Evolutionary conservation across 768 basidiomycete species (phyloP).

Genomic region (Roridomyces roridus): DNA sequence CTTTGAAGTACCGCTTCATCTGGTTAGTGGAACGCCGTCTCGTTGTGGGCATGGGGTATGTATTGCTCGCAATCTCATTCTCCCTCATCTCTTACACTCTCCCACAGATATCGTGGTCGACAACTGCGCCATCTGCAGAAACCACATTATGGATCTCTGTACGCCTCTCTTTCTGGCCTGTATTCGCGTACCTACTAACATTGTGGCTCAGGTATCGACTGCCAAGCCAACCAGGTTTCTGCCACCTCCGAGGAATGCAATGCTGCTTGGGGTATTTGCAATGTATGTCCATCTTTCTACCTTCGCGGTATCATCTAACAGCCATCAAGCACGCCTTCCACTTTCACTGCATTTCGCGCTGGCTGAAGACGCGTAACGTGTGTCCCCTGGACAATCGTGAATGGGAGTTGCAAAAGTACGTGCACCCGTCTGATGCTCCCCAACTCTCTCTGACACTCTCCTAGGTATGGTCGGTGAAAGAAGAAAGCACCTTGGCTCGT

Average conservation of each 20-base stretch:
- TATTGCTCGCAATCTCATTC: neutral
- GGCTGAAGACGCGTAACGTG: constrained; percentile 97
- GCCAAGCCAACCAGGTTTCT: constrained; percentile 98
- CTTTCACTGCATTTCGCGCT: constrained; percentile 99
- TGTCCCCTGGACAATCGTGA: constrained; percentile 96
- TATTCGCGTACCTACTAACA: neutral
- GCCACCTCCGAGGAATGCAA: constrained; percentile 97
- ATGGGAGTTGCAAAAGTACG: constrained; percentile 96
- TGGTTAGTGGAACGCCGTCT: constrained; percentile 95
- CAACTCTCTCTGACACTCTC: neutral
- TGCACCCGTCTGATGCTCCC: constrained; percentile 22
- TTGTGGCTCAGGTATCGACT: constrained; percentile 87
- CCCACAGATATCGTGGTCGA: constrained; percentile 93
- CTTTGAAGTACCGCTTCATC: constrained; percentile 8
- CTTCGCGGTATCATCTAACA: neutral
- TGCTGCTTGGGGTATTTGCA: constrained; percentile 99
- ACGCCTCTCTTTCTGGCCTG: constrained; percentile 35
- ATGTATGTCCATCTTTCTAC: constrained; percentile 57
- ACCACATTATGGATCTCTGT: constrained; percentile 99
- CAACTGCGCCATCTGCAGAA: constrained; percentile 99
- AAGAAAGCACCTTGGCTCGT: constrained; percentile 11
- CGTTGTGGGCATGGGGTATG: constrained; percentile 98
- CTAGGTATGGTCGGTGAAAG: constrained; percentile 51
- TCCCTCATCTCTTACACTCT: neutral
- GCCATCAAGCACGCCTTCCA: constrained; percentile 91